Percentiles rank a stretch among this genome's conserved stretches.
These are phyloP conservation scores for Juncus inflexus DNA, from an alignment of 176 grass and related monocot species.

Conservation along the genomic window DNA sequence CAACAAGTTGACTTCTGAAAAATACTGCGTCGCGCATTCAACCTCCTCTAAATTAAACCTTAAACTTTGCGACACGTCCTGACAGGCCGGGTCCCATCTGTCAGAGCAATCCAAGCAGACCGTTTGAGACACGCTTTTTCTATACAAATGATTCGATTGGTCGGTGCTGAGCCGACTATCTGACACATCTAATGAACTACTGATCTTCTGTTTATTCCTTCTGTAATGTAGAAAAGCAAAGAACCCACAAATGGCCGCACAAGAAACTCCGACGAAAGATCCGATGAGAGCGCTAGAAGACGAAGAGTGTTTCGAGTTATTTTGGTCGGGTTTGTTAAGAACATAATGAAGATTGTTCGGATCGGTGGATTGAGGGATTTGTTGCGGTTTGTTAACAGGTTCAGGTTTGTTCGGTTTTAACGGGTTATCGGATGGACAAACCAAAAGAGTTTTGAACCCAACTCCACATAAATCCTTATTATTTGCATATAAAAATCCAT, in stretches of 20 bases:
- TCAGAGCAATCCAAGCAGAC: conserved; percentile 56
- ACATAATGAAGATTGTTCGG: not conserved
- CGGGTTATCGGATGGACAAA: conserved; percentile 33
- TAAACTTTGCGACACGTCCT: conserved; percentile 54
- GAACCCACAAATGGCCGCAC: conserved; percentile 34
- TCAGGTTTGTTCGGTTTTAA: conserved; percentile 62
- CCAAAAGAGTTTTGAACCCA: conserved; percentile 45
- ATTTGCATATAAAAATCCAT: conserved; percentile 57
- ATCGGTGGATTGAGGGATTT: conserved; percentile 37
- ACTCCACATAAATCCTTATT: conserved; percentile 67
- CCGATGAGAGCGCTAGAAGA: conserved; percentile 36
- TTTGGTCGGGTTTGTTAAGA: conserved; percentile 5
- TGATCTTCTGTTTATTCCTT: conserved; percentile 67
- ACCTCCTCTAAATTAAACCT: conserved; percentile 67
- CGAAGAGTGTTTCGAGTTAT: conserved; percentile 39
- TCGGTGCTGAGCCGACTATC: conserved; percentile 47
- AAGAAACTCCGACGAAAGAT: conserved; percentile 38
- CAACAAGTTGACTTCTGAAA: conserved; percentile 49
- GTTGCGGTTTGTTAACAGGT: conserved; percentile 46
- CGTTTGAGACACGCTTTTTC: conserved; percentile 34
- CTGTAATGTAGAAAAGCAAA: conserved; percentile 48
- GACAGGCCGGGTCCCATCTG: conserved; percentile 48
- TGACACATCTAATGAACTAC: conserved; percentile 48
- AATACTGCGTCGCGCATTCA: conserved; percentile 74
- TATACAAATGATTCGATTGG: conserved; percentile 36